Base-by-base conservation (phyloP, 306 rosid genomes). In the Cajanus cajan region DNA sequence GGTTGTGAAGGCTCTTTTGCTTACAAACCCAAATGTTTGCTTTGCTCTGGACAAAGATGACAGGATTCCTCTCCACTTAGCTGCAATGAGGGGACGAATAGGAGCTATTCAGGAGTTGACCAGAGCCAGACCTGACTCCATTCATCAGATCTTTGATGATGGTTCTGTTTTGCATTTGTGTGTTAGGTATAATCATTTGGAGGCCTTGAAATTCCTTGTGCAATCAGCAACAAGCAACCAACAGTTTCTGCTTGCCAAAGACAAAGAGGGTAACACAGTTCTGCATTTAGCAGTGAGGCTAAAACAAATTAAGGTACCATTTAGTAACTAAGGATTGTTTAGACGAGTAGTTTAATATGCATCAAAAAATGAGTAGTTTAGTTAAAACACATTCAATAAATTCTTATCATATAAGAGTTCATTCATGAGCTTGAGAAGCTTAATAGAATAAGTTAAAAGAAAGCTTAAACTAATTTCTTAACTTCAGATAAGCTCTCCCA, bases 211-310 rank as follows among this genome's bases (percentile, higher is more conserved):
- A 33, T 36, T 82, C 4, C 13, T 81, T 10, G 44, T 66, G 71
- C 54, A 74, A 34, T 65, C 39, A 3, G 34, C 16, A 12, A 37
- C 55, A 21, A 63, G 15, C 1, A 28, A 13, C 15, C 47, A 47
- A 5, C 40, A 25, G 13, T 2, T 76, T 5, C 28, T 82, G 2
- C 19, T 7, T 39, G 65, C 73, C 16, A 18, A 24, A 61, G 81
- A 82, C 52, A 45, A 36, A 55, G 81, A 76, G n/a, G 78, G 78
- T 47, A 39, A 76, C 67, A 68, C 81, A 4, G 11, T 68, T 47
- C 48, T 82, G 33, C 73, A 82, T 58, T 37, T 82, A 39, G 81
- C 81, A 2, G 85, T 68, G 37, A 82, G 52, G 73, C 77, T 39
- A 61, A 24, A 65, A 40, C 85, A 68, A 61, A 45, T 48, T 19